These are phyloP conservation scores for Penicillium paxilli DNA, from an alignment of 495 filamentous ascomycete species.

Conservation along the genomic window DNA sequence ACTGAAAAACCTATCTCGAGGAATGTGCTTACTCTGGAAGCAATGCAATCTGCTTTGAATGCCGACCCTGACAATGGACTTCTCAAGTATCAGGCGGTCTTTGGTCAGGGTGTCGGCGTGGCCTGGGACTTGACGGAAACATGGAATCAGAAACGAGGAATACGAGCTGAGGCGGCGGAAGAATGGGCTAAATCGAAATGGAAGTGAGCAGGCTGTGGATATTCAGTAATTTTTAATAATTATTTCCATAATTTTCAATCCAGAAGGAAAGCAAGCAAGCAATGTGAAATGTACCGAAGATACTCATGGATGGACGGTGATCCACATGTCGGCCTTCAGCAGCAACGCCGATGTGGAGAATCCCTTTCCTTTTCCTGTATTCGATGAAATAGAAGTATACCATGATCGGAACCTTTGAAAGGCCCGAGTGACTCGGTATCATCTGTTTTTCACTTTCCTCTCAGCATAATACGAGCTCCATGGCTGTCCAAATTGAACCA, in stretches of 20 bases:
- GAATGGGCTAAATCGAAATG: conserved; percentile 31
- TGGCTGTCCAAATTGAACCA: conserved; percentile 25
- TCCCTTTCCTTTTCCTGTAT: neutral
- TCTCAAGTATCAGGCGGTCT: conserved; percentile 60
- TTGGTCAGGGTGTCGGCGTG: conserved; percentile 57
- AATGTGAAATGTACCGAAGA: neutral
- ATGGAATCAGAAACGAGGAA: conserved; percentile 45
- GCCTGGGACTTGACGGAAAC: conserved; percentile 54
- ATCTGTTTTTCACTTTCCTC: neutral
- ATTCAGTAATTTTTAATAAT: neutral
- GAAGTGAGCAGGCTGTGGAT: neutral
- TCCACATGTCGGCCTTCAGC: neutral
- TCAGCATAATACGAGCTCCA: neutral
- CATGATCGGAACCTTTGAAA: neutral
- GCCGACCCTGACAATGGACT: conserved; percentile 48
- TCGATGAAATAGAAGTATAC: neutral
- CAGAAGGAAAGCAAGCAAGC: neutral
- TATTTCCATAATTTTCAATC: neutral
- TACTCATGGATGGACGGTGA: neutral
- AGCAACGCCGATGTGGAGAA: conserved; percentile 1
- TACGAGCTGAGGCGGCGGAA: conserved; percentile 40
- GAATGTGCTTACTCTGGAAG: conserved; percentile 44
- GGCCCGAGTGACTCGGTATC: neutral
- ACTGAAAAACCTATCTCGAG: conserved; percentile 39
- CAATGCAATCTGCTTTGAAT: conserved; percentile 38